Evolutionary conservation across 2,329 filamentous ascomycete species (phyloP), one percentile per base, ranked within the genome.

Genomic region (Calonectria hongkongensis): DNA sequence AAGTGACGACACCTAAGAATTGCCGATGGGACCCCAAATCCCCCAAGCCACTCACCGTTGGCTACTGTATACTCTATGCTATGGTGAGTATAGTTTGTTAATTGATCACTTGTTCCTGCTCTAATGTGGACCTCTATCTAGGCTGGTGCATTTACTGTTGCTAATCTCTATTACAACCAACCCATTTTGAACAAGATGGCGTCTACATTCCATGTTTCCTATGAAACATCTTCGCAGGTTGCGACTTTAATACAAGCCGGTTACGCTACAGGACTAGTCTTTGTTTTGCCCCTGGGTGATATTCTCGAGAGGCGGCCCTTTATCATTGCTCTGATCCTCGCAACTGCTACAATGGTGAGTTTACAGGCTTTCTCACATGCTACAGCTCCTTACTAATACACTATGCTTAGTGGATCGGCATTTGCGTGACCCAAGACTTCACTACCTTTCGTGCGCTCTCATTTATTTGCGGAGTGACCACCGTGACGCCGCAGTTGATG

Each of bases 91-190:
- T 2, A 27, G 4, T n/a, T 15, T 6, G 18, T n/a, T 16, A 10
- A 16, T 18, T 25, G 25, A 18, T 3, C 21, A 27, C 50, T 30
- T 7, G 12, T n/a, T 8, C 28, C 13, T 15, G 28, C 16, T 41
- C 51, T 54, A 6, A 60, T 21, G 28, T 6, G 39, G 36, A 8
- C 41, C 1, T 2, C n/a, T 27, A 90, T 2, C n/a, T 27, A 90
- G 89, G 84, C 89, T 3, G 85, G 86, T 0, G 89, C 92, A 4
- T 92, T 95, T 76, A 94, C 93, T 0, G 94, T 96, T 8, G 94
- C 94, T 21, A 96, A 96, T 77, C 86, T 96, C 3, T 96, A 96
- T 84, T 95, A 96, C 83, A 94, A 90, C 72, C 94, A 96, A 78
- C 94, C 94, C 0, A 94, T 96, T 58, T 85, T 96, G 28, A 95